A percentile compares a stretch with the other conserved stretches of the same genome.
phyloP scores from a whole-genome alignment of 192 early-diverging fungal species.

The Coemansia asiatica region DNA sequence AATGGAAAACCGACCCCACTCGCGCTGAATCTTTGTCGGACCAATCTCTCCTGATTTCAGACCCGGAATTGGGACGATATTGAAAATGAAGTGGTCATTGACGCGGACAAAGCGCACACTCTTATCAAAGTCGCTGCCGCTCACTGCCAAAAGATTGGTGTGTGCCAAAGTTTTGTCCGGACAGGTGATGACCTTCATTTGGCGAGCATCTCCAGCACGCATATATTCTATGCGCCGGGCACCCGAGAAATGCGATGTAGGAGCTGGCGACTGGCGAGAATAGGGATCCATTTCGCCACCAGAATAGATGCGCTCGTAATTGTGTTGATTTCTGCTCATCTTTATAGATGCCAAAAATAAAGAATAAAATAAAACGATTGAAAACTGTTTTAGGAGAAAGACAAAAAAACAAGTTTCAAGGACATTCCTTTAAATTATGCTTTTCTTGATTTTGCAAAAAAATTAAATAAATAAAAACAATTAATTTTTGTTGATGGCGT shows the following conservation, averaged over 20 bases:
- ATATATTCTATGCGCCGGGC: constrained; percentile 7
- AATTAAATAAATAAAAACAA: not conserved
- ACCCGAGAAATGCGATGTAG: constrained; percentile 7
- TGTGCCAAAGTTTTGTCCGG: constrained; percentile 54
- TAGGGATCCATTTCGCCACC: constrained; percentile 54
- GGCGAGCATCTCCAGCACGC: constrained; percentile 28
- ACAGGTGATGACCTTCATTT: constrained; percentile 52
- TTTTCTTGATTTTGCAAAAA: not conserved
- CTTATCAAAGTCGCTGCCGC: constrained; percentile 69
- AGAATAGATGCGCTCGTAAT: constrained; percentile 42
- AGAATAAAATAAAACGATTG: not conserved
- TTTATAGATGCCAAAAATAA: not conserved
- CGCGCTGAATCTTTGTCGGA: constrained; percentile 40
- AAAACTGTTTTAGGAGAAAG: too few species aligned
- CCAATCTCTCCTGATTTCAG: constrained; percentile 34
- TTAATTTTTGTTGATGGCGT: too few species aligned
- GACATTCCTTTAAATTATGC: too few species aligned
- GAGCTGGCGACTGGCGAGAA: constrained; percentile 10
- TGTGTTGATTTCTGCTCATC: constrained; percentile 42
- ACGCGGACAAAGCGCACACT: constrained; percentile 70
- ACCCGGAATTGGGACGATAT: constrained; percentile 51
- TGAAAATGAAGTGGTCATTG: constrained; percentile 80
- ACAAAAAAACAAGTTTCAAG: too few species aligned
- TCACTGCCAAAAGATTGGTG: constrained; percentile 80
- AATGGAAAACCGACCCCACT: constrained; percentile 58